Base-by-base conservation (phyloP, 148 eudicot genomes). In the Amaranthus hypochondriacus region DNA sequence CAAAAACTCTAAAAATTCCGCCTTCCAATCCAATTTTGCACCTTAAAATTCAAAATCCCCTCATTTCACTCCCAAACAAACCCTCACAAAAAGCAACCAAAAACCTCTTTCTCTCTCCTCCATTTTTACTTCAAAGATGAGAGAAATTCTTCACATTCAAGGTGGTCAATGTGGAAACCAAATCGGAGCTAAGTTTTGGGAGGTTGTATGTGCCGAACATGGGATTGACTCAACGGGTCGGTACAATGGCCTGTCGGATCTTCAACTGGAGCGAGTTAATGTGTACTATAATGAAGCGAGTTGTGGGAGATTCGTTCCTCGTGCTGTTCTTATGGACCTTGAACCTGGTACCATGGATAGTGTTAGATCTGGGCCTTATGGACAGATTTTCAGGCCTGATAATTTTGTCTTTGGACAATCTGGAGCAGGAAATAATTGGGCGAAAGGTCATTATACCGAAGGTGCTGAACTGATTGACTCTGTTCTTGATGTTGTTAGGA, bases 331-430 rank as follows among this genome's bases (percentile, higher is more conserved):
- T 57, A 69, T 85, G 84, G 87, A 85, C 79, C 85, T 85, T 49
- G 87, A 85, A 51, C 87, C 87, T 2, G 87, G 87, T 9, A 85
- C 87, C 49, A 85, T 85, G 87, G 87, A 85, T 69, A 80, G 83
- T 71, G 83, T 85, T 60, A 71, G 84, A 48, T 79, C 85, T 10
- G 84, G 87, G 0, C 80, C 85, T 9, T 85, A 74, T 59, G 87
- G 87, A 1, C 86, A 84, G 86, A 84, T 84, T 59, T 84, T 84
- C 46, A 68, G 84, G 14, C 87, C 87, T 1, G 87, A 84, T 61
- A 84, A 84, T 49, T 83, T 83, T 54, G 86, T 83, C 13, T 83
- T 83, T 6, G 83, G 81, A 0, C 86, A 83, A 58, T 77, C 80
- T 53, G 86, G 86, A 4, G 86, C 86, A 5, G 86, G 86, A 6